Evolutionary conservation across 306 rosid genomes (phyloP), one percentile per base, ranked within the genome.

Genomic region (Glycine tomentella): DNA sequence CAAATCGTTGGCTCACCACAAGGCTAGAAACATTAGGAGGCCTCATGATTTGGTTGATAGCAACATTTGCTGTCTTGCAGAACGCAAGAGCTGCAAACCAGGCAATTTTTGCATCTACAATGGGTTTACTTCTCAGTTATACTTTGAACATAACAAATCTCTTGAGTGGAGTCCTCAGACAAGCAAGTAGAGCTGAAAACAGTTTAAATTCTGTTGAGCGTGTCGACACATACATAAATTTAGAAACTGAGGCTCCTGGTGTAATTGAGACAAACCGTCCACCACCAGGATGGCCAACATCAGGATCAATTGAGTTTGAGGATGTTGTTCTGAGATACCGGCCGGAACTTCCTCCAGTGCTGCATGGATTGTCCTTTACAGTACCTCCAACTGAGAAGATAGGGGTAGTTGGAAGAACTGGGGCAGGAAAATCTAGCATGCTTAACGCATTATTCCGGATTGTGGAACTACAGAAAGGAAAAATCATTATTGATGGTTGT

Each of bases 391-490:
- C 86, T n/a, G 97, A 94, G 82, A 94, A 94, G 87, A 67, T 94
- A 15, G 98, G 97, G 34, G 88, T 94, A 40, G 97, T 94, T 67
- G 97, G 98, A 86, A 90, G 98, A 87, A 94, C 98, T 53, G 97
- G 98, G 65, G 98, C 98, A 40, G 97, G 98, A 58, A 94, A 94
- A 76, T 94, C 98, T 63, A 92, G 98, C 79, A 87, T 92, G 98
- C 86, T 94, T n/a, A 94, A 91, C 80, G 95, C 97, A 45, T 83
- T 92, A 75, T 94, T 94, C 76, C 85, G 98, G 46, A 91, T 94
- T 9, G 93, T 94, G 33, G 98, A 94, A 80, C 82, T 87, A 16
- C 95, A 89, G 36, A 91, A 75, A 56, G 98, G 98, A 81, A 89
- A 87, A 67, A 90, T 94, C 59, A 80, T 73, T 50, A 92, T 92